Base-by-base conservation (phyloP, 352 stramenopile species). In the Globisporangium mamillatum region DNA sequence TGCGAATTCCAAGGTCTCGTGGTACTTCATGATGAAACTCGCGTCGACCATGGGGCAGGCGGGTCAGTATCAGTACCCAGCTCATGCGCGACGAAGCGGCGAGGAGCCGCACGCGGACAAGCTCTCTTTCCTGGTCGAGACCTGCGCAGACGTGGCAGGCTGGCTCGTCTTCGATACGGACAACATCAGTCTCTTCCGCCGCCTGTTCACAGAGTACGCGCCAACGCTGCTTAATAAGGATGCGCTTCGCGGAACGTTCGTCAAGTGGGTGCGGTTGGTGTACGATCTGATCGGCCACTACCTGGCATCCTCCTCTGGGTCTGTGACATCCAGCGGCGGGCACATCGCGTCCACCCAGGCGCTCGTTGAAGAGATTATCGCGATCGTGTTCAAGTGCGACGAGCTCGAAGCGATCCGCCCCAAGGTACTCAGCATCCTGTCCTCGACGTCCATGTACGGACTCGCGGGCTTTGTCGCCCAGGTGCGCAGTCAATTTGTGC, bases 381-480 rank as follows among this genome's bases (percentile, higher is more conserved):
- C 68, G 44, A 68, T 69, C 24, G 72, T 81, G 24, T 81, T 84
- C 58, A 72, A 80, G 57, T 68, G 72, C 62, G 68, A 80, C 10
- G 38, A 67, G 7, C 66, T 81, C 22, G 72, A 75, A 62, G 60
- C 63, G 12, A 60, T 84, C 29, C 77, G 75, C 25, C 57, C 69
- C 10, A 52, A 64, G 0, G 25, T 84, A 34, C 59, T 81, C 44
- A 67, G 62, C 10, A 60, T 80, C 12, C 67, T 81, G 8, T 66
- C 66, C 5, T 66, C 75, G 4, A 79, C 71, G 29, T 68, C 41
- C 3, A 80, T 84, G 77, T 69, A 75, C 22, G 75, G 77, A 2
- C 70, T 84, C 60, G 69, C 78, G 20, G 46, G 72, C 9, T 81
- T 78, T 38, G 75, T 80, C 36, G 75, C 77, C 4, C 77, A 84